Evolutionary conservation across 371 early-diverging fungal species (phyloP), one percentile per base, ranked within the genome.

Genomic region (Vairimorpha necatrix): DNA sequence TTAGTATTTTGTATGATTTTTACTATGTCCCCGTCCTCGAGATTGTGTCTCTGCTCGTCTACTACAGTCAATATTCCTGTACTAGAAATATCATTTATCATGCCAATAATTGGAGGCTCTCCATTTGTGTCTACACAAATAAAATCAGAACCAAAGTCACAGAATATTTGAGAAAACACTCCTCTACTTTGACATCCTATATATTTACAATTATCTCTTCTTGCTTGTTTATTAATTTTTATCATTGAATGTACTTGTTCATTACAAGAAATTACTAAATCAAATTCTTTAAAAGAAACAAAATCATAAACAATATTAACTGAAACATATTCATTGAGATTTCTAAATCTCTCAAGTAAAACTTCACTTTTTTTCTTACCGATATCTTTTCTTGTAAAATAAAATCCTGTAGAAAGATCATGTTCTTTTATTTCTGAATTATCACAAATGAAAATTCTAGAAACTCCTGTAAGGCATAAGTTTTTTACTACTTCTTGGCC

Each of bases 401-500:
- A 98, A 86, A 94, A 90, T 89, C 93, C 88, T 90, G 94, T 89
- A n/a, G 93, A 89, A 72, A 96, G 87, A 83, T 98, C 98, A 30
- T 88, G 79, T 33, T 90, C 77, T 67, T 87, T 78, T n/a, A 90
- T 90, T 46, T 88, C 87, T 50, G 84, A 86, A 34, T 89, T 88
- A 83, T 99, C 98, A 83, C 92, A 90, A 42, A 99, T 85, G 7
- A 91, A 91, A 9, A 99, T 93, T 74, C 91, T 91, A 84, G 94
- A 94, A 75, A 99, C 94, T 74, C 99, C 99, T 63, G 98, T 97
- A 33, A 99, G 89, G 78, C 94, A 89, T 56, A 99, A 89, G 86
- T 99, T 98, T 86, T 99, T 99, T 81, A 95, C 93, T 75, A 98
- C 92, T 87, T 99, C 99, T 60, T 93, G 90, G 72, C 98, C 99